A percentile compares a stretch with the other conserved stretches of the same genome.
phyloP scores from a whole-genome alignment of 2,329 filamentous ascomycete genomes.

The Aschersonia sp. region DNA sequence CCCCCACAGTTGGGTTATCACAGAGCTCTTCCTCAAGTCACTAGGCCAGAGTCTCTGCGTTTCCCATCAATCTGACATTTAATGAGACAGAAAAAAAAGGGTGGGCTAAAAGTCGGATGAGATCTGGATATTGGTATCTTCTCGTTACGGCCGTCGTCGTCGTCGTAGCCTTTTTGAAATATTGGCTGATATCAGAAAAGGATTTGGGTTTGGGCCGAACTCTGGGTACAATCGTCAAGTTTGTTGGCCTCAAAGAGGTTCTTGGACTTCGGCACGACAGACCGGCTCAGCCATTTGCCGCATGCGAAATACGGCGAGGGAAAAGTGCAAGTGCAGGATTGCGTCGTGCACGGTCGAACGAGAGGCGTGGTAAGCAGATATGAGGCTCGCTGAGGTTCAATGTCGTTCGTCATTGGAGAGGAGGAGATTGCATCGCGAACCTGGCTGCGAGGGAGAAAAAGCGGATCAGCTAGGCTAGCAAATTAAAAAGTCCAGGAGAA shows the following conservation, averaged over 20 bases:
- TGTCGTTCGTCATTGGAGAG: too few relatives aligned
- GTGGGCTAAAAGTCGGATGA: not conserved
- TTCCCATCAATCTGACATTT: slow-evolving; percentile 8
- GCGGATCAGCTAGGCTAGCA: too few relatives aligned
- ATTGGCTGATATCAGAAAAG: not conserved
- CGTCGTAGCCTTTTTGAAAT: not conserved
- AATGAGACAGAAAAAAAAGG: slow-evolving; percentile 1
- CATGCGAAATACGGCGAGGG: too few relatives aligned
- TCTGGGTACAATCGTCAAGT: not conserved
- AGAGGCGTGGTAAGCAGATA: too few relatives aligned
- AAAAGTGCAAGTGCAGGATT: too few relatives aligned
- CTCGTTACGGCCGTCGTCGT: not conserved
- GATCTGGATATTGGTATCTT: too few relatives aligned
- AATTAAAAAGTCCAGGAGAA: too few relatives aligned
- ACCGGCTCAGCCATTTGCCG: too few relatives aligned
- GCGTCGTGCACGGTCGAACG: too few relatives aligned
- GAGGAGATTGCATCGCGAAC: too few relatives aligned
- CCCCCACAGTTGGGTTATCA: slow-evolving; percentile 7
- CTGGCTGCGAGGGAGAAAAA: too few relatives aligned
- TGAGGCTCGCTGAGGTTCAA: too few relatives aligned
- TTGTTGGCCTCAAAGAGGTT: not conserved
- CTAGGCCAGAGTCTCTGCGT: slow-evolving; percentile 6
- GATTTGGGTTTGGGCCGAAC: not conserved
- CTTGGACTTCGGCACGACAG: not conserved
- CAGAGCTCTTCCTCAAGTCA: slow-evolving; percentile 6